Evolutionary conservation across 805 yeast genomes (phyloP).

Genomic region (Candida namnaoensis): DNA sequence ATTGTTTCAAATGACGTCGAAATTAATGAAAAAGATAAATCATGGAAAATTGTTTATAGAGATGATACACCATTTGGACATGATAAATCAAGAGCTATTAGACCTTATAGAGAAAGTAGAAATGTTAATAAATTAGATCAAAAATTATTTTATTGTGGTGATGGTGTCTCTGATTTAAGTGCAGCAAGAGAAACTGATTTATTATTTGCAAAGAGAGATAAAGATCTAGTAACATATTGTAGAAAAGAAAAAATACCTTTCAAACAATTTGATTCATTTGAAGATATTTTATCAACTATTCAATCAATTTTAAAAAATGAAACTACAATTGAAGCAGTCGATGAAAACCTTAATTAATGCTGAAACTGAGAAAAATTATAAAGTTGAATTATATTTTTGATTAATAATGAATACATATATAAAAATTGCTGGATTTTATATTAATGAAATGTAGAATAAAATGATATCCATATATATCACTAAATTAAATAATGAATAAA

Average conservation of each 20-base stretch:
- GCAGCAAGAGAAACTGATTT: constrained; percentile 95
- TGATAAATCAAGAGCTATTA: constrained; percentile 82
- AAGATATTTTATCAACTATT: constrained; percentile 62
- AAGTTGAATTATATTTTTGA: too few relatives aligned
- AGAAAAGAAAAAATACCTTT: constrained; percentile 73
- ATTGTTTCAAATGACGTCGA: constrained; percentile 77
- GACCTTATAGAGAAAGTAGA: constrained; percentile 25
- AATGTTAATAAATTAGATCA: constrained; percentile 35
- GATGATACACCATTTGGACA: constrained; percentile 91
- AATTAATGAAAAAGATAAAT: constrained; percentile 35
- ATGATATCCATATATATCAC: too few relatives aligned
- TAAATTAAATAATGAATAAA: too few relatives aligned
- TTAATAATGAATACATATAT: too few relatives aligned
- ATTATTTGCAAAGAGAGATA: constrained; percentile 87
- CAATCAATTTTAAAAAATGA: constrained; percentile 41
- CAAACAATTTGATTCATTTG: constrained; percentile 70
- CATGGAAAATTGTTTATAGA: constrained; percentile 81
- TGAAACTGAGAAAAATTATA: too few relatives aligned
- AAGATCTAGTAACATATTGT: constrained; percentile 84
- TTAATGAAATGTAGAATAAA: too few relatives aligned
- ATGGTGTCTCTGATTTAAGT: constrained; percentile 90
- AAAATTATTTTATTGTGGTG: constrained; percentile 86
- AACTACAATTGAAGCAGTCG: constrained; percentile 23
- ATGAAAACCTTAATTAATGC: constrained; percentile 16
- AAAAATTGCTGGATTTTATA: too few relatives aligned